Evolutionary conservation across 208 protist genomes (phyloP), one percentile per base, ranked within the genome.

Genomic region (Leishmania major): DNA sequence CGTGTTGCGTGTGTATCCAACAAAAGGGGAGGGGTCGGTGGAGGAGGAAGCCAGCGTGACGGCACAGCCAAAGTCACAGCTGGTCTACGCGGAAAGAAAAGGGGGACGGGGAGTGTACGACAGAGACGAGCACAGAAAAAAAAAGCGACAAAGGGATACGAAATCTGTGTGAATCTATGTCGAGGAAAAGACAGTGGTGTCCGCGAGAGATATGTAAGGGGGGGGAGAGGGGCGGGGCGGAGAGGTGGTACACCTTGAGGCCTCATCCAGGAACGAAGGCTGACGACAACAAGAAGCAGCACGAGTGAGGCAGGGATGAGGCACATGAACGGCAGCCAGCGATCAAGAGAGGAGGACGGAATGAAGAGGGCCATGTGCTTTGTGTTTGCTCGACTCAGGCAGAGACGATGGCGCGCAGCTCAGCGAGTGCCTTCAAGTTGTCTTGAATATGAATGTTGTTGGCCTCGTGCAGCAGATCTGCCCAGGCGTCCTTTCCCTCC

Each of bases 391-490:
- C 8, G 2, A 22, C 40, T 35, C 31, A 78, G 35, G 69, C 79
- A 2, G 84, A 79, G 37, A 91, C 80, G 67, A 89, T 85, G 2
- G 90, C 85, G 17, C 88, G 88, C 75, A 96, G 67, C 47, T 93
- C 85, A 3, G 82, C 53, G 13, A 96, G 79, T 25, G 84, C 76
- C 73, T 83, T 84, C 53, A 94, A 64, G 74, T 82, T 84, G 28
- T 93, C 88, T n/a, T 89, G 81, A 45, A 88, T 86, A 43, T 88
- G 53, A 25, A 96, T 75, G 59, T 40, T 73, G 77, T 88, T 89
- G 1, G 88, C 78, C 75, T 97, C 92, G 64, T 91, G 92, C n/a
- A 97, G 76, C 28, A 94, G 67, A 8, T 91, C 90, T n/a, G 91
- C 90, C 92, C 93, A 96, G 13, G 79, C 72, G 37, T 91, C 89